Base-by-base conservation (phyloP, 2,329 filamentous ascomycete species). In the Trichoderma brevicompactum region DNA sequence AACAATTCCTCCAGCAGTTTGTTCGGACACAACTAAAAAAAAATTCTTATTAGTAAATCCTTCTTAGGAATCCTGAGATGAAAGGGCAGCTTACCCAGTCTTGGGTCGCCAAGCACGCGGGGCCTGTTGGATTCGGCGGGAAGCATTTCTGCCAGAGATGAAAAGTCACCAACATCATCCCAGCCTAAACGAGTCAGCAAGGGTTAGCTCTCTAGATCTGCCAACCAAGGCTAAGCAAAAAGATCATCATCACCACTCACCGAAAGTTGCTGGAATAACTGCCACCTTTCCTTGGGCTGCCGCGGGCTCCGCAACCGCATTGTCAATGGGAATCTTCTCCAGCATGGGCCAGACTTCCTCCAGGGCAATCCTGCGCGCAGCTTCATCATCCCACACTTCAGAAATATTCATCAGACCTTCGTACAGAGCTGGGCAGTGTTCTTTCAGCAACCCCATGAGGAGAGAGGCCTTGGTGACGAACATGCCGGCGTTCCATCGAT, bases 81-180 rank as follows among this genome's bases (percentile, higher is more conserved):
- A 13, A 9, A 44, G 17, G 19, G 9, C 0, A 19, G 49, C 67
- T 59, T 67, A 71, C 70, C 70, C 8, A 72, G 68, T 19, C 67
- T 70, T 44, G 65, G 66, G 41, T 72, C 70, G 23, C 71, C 71
- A 7, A 72, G 63, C 40, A 72, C 65, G 19, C 70, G 68, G 13
- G 71, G 71, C 7, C 61, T 65, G 61, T 72, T 72, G 19, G 68
- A 67, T 32, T 71, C 71, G 49, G 71, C 70, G 36, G 71, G 71
- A 60, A 72, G 68, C 71, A 72, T 72, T 60, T 72, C 71, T 1
- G 71, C 68, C 38, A 72, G 63, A 15, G 71, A 72, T 8, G 71
- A 72, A 46, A 72, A 72, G 65, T 72, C 71, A 68, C 71, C 71
- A 28, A 72, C 71, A 62, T 72, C 71, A 40, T 72, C 71, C 71